These are phyloP conservation scores for Alternaria sp. DNA, from an alignment of 2,329 filamentous ascomycete species.

Conservation along the genomic window DNA sequence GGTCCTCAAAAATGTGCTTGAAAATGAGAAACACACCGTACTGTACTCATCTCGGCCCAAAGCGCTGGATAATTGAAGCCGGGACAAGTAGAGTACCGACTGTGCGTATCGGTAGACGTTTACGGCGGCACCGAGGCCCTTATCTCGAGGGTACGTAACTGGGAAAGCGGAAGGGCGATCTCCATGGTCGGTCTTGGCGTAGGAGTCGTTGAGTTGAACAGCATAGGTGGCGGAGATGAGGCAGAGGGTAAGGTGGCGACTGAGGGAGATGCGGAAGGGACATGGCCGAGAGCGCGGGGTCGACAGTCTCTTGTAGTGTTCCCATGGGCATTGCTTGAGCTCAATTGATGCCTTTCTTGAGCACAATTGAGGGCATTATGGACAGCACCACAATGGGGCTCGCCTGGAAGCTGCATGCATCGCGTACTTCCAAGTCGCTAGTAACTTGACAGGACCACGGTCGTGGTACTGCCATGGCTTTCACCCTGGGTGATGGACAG, in stretches of 20 bases:
- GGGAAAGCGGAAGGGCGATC: slow-evolving; percentile 3
- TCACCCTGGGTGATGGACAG: background rate
- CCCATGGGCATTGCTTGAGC: background rate
- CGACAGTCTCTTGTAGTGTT: slow-evolving; percentile 4
- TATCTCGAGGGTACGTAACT: slow-evolving; percentile 4
- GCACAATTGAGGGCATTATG: slow-evolving; percentile 17
- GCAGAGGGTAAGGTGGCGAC: background rate
- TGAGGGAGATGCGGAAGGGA: background rate
- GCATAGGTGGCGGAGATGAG: background rate
- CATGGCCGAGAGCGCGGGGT: background rate
- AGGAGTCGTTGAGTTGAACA: background rate
- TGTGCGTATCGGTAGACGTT: background rate
- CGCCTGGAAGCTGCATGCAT: background rate
- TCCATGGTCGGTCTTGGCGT: slow-evolving; percentile 14
- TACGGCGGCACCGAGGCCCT: background rate
- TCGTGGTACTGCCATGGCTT: background rate
- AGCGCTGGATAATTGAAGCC: background rate
- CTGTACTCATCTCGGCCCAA: background rate
- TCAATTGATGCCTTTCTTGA: background rate
- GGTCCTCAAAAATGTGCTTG: background rate
- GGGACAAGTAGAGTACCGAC: background rate
- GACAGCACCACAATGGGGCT: background rate
- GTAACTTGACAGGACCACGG: background rate
- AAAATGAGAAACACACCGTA: background rate
- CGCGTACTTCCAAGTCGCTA: slow-evolving; percentile 1